Conservation (phyloP, 116 monocot species). For the Trichopus zeylanicus region DNA sequence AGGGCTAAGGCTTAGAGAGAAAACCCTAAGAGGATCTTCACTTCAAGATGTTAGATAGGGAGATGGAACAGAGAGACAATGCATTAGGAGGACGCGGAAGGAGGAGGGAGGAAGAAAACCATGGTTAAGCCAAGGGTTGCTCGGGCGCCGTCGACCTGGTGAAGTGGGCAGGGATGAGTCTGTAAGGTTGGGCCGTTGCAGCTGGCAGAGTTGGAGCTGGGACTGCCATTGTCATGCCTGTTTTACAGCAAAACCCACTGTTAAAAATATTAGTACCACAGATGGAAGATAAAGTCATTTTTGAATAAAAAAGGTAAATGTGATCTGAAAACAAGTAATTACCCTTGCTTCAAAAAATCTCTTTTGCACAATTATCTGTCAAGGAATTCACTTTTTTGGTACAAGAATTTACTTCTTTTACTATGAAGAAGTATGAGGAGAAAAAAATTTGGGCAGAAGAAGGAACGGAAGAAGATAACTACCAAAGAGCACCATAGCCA, state of each 20-base stretch:
- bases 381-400: no score
- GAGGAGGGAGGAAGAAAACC: constrained; percentile 31
- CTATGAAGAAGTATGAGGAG: no score
- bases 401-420: no score
- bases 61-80: neutral
- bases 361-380: no score
- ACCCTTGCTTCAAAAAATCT: no score
- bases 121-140: constrained; percentile 90
- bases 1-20: constrained; percentile 7
- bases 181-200: constrained; percentile 50
- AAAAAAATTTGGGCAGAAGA: no score
- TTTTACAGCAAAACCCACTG: constrained; percentile 47
- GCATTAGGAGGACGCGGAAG: constrained; percentile 7
- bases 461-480: neutral
- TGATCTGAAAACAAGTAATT: no score
- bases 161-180: constrained; percentile 57
- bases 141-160: constrained; percentile 35
- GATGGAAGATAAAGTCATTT: no score
- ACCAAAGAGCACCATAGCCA: no score
- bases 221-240: constrained; percentile 78
- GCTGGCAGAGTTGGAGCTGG: constrained; percentile 41
- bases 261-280: constrained; percentile 28
- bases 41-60: constrained; percentile 11
- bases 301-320: no score
- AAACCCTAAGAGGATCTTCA: constrained; percentile 11